phyloP scores from a whole-genome alignment of 2,329 filamentous ascomycete genomes.

The Microdochium paspali region DNA sequence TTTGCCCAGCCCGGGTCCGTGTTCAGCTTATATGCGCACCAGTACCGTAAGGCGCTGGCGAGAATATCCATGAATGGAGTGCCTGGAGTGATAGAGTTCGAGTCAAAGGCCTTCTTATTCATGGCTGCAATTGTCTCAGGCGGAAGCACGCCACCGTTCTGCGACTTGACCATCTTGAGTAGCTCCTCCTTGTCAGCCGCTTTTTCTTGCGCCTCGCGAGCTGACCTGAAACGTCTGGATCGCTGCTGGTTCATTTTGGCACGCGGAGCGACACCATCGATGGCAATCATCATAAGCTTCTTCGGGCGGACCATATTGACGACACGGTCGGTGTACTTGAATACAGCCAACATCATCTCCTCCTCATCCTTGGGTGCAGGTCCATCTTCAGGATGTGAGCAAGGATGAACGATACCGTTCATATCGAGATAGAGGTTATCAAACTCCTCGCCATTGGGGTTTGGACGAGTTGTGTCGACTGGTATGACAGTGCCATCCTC shows the following conservation, averaged over 20 bases:
- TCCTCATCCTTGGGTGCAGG: slow-evolving; percentile 89
- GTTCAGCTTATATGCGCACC: slow-evolving; percentile 96
- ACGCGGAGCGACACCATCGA: slow-evolving; percentile 93
- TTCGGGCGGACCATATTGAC: slow-evolving; percentile 97
- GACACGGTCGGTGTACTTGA: slow-evolving; percentile 96
- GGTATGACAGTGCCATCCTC: slow-evolving; percentile 75
- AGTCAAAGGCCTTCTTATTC: slow-evolving; percentile 87
- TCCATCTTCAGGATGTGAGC: slow-evolving; percentile 90
- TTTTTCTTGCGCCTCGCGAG: slow-evolving; percentile 90
- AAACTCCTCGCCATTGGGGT: slow-evolving; percentile 95
- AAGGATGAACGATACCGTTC: slow-evolving; percentile 99
- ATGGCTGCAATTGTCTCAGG: slow-evolving; percentile 51
- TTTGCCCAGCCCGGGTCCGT: slow-evolving; percentile 94
- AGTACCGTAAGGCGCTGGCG: slow-evolving; percentile 82
- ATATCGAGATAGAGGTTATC: slow-evolving; percentile 98
- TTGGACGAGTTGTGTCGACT: slow-evolving; percentile 73
- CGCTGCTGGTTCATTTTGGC: slow-evolving; percentile 99
- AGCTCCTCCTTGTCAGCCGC: slow-evolving; percentile 86
- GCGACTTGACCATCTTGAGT: slow-evolving; percentile 71
- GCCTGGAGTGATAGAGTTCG: slow-evolving; percentile 79
- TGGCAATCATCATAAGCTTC: slow-evolving; percentile 94
- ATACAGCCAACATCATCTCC: slow-evolving; percentile 99
- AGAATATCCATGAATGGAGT: slow-evolving; percentile 99
- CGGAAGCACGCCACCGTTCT: slow-evolving; percentile 57
- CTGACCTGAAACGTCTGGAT: slow-evolving; percentile 87